These are phyloP conservation scores for Annulohypoxylon bovei DNA, from an alignment of 495 filamentous ascomycete species.

Conservation along the genomic window DNA sequence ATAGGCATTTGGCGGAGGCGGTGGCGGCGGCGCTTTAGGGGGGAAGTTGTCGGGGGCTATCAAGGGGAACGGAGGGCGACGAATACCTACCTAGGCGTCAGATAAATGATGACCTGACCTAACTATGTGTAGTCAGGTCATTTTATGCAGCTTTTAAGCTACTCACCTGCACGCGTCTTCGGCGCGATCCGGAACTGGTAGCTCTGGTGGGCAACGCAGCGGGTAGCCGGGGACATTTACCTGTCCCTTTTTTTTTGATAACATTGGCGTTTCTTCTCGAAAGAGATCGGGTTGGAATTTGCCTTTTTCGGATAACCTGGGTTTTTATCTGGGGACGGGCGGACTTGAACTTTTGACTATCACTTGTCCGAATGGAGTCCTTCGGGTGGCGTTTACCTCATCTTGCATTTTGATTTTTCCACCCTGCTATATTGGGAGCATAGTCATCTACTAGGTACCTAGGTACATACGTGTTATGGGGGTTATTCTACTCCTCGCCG, in stretches of 20 bases:
- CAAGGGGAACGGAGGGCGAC: constrained; percentile 8
- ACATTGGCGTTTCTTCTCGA: constrained; percentile 31
- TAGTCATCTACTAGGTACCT: constrained; percentile 30
- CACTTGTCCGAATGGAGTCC: constrained; percentile 33
- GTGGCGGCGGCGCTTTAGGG: constrained; percentile 26
- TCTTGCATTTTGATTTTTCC: constrained; percentile 29
- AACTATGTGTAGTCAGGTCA: background rate
- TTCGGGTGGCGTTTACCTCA: constrained; percentile 30
- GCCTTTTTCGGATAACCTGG: constrained; percentile 8
- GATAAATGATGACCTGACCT: background rate
- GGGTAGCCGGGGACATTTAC: constrained; percentile 20
- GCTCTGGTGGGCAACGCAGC: constrained; percentile 9
- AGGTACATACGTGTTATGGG: constrained; percentile 24
- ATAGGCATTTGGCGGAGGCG: constrained; percentile 27
- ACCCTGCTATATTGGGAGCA: constrained; percentile 21
- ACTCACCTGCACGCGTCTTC: background rate
- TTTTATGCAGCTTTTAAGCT: constrained; percentile 15
- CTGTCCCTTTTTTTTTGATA: constrained; percentile 28
- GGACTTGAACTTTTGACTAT: constrained; percentile 18
- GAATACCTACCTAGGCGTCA: constrained; percentile 13
- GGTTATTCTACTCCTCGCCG: constrained; percentile 7
- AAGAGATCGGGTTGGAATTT: constrained; percentile 7
- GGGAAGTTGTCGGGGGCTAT: constrained; percentile 1
- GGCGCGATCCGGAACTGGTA: constrained; percentile 4
- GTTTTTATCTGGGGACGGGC: constrained; percentile 16